A percentile compares a stretch with the other conserved stretches of the same genome.
Conservation (phyloP, 768 basidiomycete genomes). For the Auriscalpium microsporum region DNA sequence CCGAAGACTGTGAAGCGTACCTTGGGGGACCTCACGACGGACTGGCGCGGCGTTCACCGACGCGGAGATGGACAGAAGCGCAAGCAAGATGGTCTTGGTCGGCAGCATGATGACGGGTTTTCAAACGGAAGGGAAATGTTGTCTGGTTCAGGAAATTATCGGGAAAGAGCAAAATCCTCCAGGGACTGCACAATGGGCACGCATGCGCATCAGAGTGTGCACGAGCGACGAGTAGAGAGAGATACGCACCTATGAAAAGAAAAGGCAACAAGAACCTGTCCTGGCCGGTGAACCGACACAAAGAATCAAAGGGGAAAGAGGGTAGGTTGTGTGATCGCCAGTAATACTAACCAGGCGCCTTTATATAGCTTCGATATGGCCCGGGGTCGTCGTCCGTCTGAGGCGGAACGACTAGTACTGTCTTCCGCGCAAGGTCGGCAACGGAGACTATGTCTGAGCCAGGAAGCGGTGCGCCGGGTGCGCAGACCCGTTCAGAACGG, state of each 20-base stretch:
- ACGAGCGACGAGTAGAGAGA: neutral
- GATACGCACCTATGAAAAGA: constrained; percentile 24
- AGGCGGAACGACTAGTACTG: too few species aligned
- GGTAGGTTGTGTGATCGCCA: neutral
- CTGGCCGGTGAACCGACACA: constrained; percentile 31
- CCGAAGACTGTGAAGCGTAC: constrained; percentile 23
- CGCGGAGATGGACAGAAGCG: constrained; percentile 28
- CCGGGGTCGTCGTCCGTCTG: too few species aligned
- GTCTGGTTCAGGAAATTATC: neutral
- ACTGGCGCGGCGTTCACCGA: constrained; percentile 34
- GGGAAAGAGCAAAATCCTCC: neutral
- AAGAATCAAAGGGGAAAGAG: constrained; percentile 21
- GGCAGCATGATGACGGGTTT: constrained; percentile 28
- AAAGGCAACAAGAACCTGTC: constrained; percentile 43
- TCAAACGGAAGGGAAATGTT: neutral
- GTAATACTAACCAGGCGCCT: too few species aligned
- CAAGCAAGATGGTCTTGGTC: constrained; percentile 27
- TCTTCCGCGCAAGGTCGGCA: too few species aligned
- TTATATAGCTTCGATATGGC: too few species aligned
- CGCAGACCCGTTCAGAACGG: too few species aligned
- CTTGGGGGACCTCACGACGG: constrained; percentile 59
- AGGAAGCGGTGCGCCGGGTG: too few species aligned
- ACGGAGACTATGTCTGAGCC: too few species aligned
- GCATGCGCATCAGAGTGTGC: neutral
- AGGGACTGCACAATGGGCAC: neutral